phyloP scores from a whole-genome alignment of 225 moss, liverwort and hornwort species.

The Sphagnum contortum region DNA sequence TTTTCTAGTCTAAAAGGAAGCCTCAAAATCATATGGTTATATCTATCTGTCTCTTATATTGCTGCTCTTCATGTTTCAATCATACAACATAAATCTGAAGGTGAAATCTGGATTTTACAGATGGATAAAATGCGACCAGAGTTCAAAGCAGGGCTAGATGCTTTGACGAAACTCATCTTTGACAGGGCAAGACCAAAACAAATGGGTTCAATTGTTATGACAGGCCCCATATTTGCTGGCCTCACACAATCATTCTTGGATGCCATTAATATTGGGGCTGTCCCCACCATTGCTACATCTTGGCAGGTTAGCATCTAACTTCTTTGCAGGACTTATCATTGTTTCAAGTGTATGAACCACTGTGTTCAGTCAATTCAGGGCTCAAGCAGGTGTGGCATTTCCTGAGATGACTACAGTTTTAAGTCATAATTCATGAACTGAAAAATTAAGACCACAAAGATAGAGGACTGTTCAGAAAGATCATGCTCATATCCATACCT shows the following conservation, averaged over 20 bases:
- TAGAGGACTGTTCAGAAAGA: too few relatives aligned
- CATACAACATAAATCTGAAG: not conserved
- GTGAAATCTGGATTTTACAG: conserved; percentile 20
- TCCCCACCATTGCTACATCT: conserved; percentile 85
- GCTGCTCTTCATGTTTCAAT: not conserved
- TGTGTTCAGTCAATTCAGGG: too few relatives aligned
- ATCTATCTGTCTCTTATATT: not conserved
- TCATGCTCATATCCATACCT: too few relatives aligned
- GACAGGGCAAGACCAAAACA: conserved; percentile 80
- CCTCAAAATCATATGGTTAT: not conserved
- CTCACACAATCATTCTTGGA: conserved; percentile 87
- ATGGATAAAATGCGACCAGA: conserved; percentile 88
- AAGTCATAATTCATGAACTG: too few relatives aligned
- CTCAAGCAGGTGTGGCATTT: too few relatives aligned
- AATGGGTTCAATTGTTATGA: conserved; percentile 81
- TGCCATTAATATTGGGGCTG: conserved; percentile 77
- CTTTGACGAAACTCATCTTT: conserved; percentile 66
- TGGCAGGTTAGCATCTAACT: conserved; percentile 56
- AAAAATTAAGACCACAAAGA: too few relatives aligned
- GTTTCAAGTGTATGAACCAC: too few relatives aligned
- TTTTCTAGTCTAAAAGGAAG: too few relatives aligned
- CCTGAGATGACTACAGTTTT: too few relatives aligned
- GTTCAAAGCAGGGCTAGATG: conserved; percentile 68
- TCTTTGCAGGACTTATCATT: too few relatives aligned
- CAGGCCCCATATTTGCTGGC: conserved; percentile 81